phyloP scores from a whole-genome alignment of 371 early-diverging fungal species.

The Sporodiniella umbellata region DNA sequence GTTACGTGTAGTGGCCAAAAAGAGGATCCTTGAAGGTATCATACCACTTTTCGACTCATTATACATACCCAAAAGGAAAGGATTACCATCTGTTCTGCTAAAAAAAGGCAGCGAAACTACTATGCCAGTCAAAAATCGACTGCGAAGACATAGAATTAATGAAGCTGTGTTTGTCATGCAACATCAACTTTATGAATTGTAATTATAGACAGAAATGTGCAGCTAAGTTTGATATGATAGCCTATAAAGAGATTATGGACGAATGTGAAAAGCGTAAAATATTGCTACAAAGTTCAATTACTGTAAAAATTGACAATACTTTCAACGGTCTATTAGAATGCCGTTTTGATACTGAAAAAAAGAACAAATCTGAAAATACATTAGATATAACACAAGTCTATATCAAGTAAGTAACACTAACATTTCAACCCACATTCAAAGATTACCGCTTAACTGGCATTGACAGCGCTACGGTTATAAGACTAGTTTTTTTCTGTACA shows the following conservation, averaged over 20 bases:
- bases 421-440: too few relatives aligned
- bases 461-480: too few relatives aligned
- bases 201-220: conserved; percentile 13
- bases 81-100: conserved; percentile 13
- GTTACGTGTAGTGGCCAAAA: conserved; percentile 17
- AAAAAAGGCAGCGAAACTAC: conserved; percentile 12
- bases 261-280: conserved; percentile 16
- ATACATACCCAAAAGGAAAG: conserved; percentile 15
- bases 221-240: conserved; percentile 9
- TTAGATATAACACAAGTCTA: too few relatives aligned
- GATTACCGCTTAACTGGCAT: too few relatives aligned
- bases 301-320: too few relatives aligned
- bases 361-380: too few relatives aligned
- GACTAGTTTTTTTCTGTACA: too few relatives aligned
- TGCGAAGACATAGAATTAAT: conserved; percentile 13
- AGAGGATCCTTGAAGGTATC: conserved; percentile 17
- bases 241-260: conserved; percentile 16
- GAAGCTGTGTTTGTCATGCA: conserved; percentile 15
- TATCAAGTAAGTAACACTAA: too few relatives aligned
- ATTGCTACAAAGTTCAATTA: conserved; percentile 14
- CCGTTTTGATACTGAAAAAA: too few relatives aligned
- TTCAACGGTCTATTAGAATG: too few relatives aligned
- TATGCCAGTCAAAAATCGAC: conserved; percentile 16
- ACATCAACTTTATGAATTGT: conserved; percentile 12
- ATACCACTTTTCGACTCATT: conserved; percentile 15